Conservation (phyloP, 139 green algal genomes). For the Auxenochlorella pyrenoidosa region DNA sequence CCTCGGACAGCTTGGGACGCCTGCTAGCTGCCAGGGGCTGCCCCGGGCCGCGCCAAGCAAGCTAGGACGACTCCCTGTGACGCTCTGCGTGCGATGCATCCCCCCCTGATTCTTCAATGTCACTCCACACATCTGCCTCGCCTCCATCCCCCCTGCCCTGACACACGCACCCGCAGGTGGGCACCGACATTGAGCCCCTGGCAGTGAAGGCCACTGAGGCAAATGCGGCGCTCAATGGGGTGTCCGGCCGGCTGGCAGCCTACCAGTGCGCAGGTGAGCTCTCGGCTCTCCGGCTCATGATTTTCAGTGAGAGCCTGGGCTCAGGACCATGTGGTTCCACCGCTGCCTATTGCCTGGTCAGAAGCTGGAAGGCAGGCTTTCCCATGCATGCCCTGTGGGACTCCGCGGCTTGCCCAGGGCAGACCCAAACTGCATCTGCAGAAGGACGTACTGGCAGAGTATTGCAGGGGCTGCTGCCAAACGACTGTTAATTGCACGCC, state of each 20-base stretch:
- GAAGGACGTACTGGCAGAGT: background rate
- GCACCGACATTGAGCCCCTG: slow-evolving; percentile 80
- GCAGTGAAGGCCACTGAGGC: slow-evolving; percentile 62
- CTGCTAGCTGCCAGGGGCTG: background rate
- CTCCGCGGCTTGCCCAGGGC: too few species aligned
- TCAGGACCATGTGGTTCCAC: too few species aligned
- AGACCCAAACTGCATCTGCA: too few species aligned
- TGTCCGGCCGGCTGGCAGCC: slow-evolving; percentile 25
- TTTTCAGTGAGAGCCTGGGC: too few species aligned
- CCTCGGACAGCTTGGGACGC: too few species aligned
- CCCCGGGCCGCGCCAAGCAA: background rate
- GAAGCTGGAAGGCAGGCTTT: too few species aligned
- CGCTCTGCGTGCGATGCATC: background rate
- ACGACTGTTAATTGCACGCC: too few species aligned
- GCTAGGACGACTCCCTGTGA: background rate
- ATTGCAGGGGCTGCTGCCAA: background rate
- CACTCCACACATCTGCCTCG: background rate
- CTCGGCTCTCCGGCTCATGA: background rate
- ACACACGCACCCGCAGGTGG: slow-evolving; percentile 46
- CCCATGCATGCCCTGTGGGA: too few species aligned
- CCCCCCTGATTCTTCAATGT: too few species aligned
- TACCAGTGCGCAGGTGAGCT: slow-evolving; percentile 39
- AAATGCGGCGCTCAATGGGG: slow-evolving; percentile 82
- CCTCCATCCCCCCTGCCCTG: background rate
- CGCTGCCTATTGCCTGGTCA: too few species aligned